These are phyloP conservation scores for Chaetomium strumarium DNA, from an alignment of 2,329 filamentous ascomycete genomes.

Conservation along the genomic window DNA sequence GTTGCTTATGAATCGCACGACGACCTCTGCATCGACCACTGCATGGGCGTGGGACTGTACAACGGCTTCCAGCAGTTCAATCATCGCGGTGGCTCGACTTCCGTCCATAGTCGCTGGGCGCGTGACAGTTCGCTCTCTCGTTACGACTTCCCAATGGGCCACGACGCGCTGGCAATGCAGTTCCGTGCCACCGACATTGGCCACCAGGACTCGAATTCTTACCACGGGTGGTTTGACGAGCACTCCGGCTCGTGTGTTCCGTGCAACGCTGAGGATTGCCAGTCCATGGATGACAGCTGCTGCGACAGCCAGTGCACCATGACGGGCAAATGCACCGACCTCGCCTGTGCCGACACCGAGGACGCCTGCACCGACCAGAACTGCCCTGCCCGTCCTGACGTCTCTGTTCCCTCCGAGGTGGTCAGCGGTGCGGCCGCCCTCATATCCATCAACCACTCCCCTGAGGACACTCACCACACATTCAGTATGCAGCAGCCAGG, in stretches of 20 bases:
- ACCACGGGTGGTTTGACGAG: constrained; percentile 17
- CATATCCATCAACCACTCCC: constrained; percentile 29
- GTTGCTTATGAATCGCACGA: constrained; percentile 23
- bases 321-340: constrained; percentile 26
- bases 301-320: constrained; percentile 28
- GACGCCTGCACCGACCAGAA: constrained; percentile 28
- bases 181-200: constrained; percentile 11
- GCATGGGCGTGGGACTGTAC: constrained; percentile 25
- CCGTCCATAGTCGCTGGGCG: constrained; percentile 18
- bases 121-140: constrained; percentile 9
- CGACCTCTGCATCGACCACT: constrained; percentile 25
- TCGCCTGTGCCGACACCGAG: constrained; percentile 25
- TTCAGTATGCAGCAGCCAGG: constrained; percentile 19
- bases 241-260: constrained; percentile 10
- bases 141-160: constrained; percentile 12
- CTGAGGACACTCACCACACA: constrained; percentile 13
- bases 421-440: constrained; percentile 27
- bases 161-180: constrained; percentile 13
- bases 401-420: constrained; percentile 21
- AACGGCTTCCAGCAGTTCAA: constrained; percentile 26
- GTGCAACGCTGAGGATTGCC: constrained; percentile 24
- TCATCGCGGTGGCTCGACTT: constrained; percentile 18
- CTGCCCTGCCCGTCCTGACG: constrained; percentile 23
- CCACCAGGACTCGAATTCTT: constrained; percentile 4
- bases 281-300: constrained; percentile 23